phyloP scores from a whole-genome alignment of 2,329 filamentous ascomycete genomes.

The Colletotrichum sp. region DNA sequence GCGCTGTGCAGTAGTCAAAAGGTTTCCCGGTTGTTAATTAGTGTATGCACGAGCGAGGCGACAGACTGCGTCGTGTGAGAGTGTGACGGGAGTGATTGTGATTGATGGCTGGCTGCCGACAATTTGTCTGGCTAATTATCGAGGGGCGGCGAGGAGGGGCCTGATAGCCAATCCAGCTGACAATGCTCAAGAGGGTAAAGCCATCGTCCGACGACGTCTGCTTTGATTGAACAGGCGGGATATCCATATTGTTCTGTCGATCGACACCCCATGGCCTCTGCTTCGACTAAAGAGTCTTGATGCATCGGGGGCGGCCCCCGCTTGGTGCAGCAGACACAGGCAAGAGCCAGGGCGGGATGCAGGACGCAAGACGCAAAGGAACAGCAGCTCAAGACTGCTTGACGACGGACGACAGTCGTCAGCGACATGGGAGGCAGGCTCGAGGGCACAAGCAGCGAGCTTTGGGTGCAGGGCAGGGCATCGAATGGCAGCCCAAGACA shows the following conservation, averaged over 20 bases:
- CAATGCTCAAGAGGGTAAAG: neutral
- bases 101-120: neutral
- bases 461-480: conserved; percentile 2
- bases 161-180: neutral
- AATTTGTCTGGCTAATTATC: neutral
- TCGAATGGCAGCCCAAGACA: conserved; percentile 22
- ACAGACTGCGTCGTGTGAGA: neutral
- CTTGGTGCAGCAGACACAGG: neutral
- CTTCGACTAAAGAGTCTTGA: neutral
- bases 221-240: neutral
- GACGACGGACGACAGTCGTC: neutral
- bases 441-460: neutral
- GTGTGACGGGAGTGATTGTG: neutral
- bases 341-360: neutral
- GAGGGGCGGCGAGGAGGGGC: neutral
- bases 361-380: neutral
- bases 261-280: neutral
- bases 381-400: neutral
- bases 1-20: neutral
- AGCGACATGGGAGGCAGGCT: neutral
- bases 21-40: neutral
- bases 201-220: neutral
- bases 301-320: conserved; percentile 10
- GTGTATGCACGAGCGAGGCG: neutral
- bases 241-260: neutral